Percentiles rank a stretch among this genome's conserved stretches.
Conservation (phyloP, 2,329 filamentous ascomycete species). For the Trematosphaeria pertusa region DNA sequence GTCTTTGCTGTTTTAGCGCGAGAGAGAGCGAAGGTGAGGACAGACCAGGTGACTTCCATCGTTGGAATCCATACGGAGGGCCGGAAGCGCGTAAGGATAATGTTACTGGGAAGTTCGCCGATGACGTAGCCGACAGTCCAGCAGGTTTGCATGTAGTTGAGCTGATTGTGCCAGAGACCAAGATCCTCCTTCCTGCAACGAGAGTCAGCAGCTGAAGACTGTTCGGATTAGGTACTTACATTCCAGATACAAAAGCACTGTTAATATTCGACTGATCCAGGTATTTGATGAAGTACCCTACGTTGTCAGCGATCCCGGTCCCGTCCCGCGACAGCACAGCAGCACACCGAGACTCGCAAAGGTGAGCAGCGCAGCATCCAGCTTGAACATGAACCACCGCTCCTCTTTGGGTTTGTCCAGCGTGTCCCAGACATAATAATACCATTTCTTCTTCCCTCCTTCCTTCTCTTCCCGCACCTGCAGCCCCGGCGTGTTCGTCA, state of each 20-base stretch:
- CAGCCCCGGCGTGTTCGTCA: background rate
- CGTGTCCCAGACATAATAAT: constrained; percentile 61
- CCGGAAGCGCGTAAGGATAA: constrained; percentile 58
- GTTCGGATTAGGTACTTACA: constrained; percentile 20
- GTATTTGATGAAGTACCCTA: constrained; percentile 61
- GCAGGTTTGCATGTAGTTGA: constrained; percentile 63
- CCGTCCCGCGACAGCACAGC: background rate
- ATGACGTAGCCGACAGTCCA: constrained; percentile 69
- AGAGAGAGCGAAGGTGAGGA: constrained; percentile 56
- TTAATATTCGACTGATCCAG: constrained; percentile 54
- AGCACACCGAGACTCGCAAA: constrained; percentile 53
- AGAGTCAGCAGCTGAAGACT: background rate
- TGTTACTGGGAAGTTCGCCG: constrained; percentile 59
- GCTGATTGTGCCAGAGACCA: constrained; percentile 59
- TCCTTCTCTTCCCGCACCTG: constrained; percentile 5
- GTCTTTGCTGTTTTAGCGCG: constrained; percentile 51
- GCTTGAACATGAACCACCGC: constrained; percentile 57
- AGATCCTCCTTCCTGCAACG: constrained; percentile 59
- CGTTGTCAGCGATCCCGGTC: background rate
- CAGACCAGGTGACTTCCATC: constrained; percentile 57
- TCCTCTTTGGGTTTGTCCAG: constrained; percentile 61
- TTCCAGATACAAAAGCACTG: constrained; percentile 39
- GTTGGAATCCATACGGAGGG: constrained; percentile 58
- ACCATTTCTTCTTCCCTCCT: constrained; percentile 48
- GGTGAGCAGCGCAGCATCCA: constrained; percentile 57